Conservation (phyloP, 2,329 filamentous ascomycete species). For the Aspergillus aculeatus region DNA sequence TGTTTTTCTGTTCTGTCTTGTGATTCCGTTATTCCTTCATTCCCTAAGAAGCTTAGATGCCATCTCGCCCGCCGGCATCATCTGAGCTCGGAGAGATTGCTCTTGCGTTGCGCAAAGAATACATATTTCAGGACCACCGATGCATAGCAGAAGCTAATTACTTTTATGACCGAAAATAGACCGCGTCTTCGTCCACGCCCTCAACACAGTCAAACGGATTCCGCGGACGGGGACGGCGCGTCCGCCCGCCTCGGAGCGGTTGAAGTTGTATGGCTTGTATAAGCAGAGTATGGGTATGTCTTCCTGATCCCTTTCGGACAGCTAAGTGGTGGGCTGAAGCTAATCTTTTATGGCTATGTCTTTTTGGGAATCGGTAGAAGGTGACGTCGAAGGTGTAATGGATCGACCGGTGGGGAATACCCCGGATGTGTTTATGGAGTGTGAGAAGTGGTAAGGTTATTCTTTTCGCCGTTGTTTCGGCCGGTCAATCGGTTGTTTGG, state of each 20-base stretch:
- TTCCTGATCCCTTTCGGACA: not conserved
- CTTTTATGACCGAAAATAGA: slow-evolving; percentile 57
- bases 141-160: not conserved
- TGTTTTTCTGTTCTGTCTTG: not conserved
- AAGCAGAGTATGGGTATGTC: slow-evolving; percentile 85
- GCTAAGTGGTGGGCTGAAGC: not conserved
- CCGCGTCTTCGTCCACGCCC: slow-evolving; percentile 96
- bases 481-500: too few species aligned
- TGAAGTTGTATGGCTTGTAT: slow-evolving; percentile 95
- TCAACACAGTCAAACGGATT: slow-evolving; percentile 98
- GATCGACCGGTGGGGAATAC: slow-evolving; percentile 65
- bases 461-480: not conserved
- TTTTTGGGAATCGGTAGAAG: slow-evolving; percentile 56
- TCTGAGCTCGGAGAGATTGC: too few species aligned
- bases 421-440: slow-evolving; percentile 54
- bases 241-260: slow-evolving; percentile 77
- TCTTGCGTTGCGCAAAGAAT: too few species aligned
- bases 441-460: slow-evolving; percentile 64
- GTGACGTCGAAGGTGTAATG: slow-evolving; percentile 92
- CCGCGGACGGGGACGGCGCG: slow-evolving; percentile 87
- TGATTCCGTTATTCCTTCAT: not conserved
- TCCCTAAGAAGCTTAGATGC: too few species aligned
- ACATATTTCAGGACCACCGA: too few species aligned
- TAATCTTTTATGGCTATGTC: slow-evolving; percentile 1
- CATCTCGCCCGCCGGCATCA: too few species aligned